phyloP scores from a whole-genome alignment of 2,329 filamentous ascomycete genomes.

The Cylindrodendrum hubeiense region DNA sequence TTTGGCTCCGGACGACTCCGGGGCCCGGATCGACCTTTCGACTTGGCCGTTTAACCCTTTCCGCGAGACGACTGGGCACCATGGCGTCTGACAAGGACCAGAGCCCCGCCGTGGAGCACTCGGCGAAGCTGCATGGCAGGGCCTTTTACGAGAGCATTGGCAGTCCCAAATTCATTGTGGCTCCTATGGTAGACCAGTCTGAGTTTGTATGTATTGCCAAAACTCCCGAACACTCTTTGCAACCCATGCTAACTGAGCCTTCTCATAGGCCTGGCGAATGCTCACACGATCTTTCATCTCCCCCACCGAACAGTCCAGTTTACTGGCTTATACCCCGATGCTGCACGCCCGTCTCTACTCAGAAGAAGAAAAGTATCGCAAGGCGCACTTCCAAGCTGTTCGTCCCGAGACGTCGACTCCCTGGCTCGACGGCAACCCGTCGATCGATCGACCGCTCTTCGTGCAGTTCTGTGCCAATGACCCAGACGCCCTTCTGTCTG shows the following conservation, averaged over 20 bases:
- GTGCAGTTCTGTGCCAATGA: slow-evolving; percentile 98
- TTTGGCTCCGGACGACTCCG: slow-evolving; percentile 40
- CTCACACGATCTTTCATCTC: slow-evolving; percentile 93
- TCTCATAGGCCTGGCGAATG: slow-evolving; percentile 88
- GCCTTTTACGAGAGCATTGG: slow-evolving; percentile 97
- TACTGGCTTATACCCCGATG: slow-evolving; percentile 96
- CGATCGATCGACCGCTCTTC: slow-evolving; percentile 87
- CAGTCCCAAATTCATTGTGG: slow-evolving; percentile 89
- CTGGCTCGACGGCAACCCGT: slow-evolving; percentile 89
- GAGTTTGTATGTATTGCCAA: slow-evolving; percentile 80
- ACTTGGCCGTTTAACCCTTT: slow-evolving; percentile 6
- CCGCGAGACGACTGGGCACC: slow-evolving; percentile 43
- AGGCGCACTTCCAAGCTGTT: slow-evolving; percentile 82
- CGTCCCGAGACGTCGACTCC: slow-evolving; percentile 50
- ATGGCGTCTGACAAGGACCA: slow-evolving; percentile 45
- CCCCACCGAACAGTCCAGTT: slow-evolving; percentile 68
- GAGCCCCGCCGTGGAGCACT: slow-evolving; percentile 34
- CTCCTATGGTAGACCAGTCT: slow-evolving; percentile 98
- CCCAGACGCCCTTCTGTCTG: slow-evolving; percentile 81
- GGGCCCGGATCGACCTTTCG: slow-evolving; percentile 28
- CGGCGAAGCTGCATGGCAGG: slow-evolving; percentile 79
- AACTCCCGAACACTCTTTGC: not conserved
- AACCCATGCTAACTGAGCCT: not conserved
- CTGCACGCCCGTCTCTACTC: slow-evolving; percentile 91
- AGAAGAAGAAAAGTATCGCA: slow-evolving; percentile 81